These are phyloP conservation scores for Crithidia expoeki DNA, from an alignment of 208 protist genomes.

Conservation along the genomic window DNA sequence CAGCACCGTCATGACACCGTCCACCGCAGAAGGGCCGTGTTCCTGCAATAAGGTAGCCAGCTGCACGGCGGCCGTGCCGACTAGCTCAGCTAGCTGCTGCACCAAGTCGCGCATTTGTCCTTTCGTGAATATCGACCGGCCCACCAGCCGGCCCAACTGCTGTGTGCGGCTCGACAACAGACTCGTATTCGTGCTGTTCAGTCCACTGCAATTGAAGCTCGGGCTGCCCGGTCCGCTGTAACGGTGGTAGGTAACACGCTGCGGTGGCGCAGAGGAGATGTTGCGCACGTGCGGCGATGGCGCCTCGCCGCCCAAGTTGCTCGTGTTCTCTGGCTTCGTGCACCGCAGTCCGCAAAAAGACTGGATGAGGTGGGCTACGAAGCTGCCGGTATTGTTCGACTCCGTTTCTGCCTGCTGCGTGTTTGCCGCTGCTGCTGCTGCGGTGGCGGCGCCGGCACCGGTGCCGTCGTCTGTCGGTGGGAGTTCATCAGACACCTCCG, in stretches of 20 bases:
- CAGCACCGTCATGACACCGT: slow-evolving; percentile 9
- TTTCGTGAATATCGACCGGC: slow-evolving; percentile 6
- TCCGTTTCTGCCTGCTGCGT: neutral
- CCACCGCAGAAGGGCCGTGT: slow-evolving; percentile 27
- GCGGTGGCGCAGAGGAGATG: slow-evolving; percentile 36
- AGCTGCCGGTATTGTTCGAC: slow-evolving; percentile 1
- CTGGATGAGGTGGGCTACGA: slow-evolving; percentile 16
- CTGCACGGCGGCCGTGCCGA: neutral
- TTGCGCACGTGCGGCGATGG: slow-evolving; percentile 15
- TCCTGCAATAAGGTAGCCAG: slow-evolving; percentile 17
- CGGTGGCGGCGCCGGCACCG: neutral
- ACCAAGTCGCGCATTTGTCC: slow-evolving; percentile 11
- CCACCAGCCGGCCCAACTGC: slow-evolving; percentile 7
- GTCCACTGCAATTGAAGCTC: neutral
- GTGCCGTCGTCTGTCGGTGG: neutral
- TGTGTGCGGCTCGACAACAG: neutral
- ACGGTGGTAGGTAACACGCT: slow-evolving; percentile 21
- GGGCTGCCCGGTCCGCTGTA: neutral
- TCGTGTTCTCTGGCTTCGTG: neutral
- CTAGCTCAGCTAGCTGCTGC: slow-evolving; percentile 8
- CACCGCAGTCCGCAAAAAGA: slow-evolving; percentile 10
- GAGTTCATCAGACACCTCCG: neutral
- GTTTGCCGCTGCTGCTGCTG: neutral
- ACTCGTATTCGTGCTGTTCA: neutral
- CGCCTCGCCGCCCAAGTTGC: neutral